These are phyloP conservation scores for Leptographium lundbergii DNA, from an alignment of 2,329 filamentous ascomycete genomes.

Conservation along the genomic window DNA sequence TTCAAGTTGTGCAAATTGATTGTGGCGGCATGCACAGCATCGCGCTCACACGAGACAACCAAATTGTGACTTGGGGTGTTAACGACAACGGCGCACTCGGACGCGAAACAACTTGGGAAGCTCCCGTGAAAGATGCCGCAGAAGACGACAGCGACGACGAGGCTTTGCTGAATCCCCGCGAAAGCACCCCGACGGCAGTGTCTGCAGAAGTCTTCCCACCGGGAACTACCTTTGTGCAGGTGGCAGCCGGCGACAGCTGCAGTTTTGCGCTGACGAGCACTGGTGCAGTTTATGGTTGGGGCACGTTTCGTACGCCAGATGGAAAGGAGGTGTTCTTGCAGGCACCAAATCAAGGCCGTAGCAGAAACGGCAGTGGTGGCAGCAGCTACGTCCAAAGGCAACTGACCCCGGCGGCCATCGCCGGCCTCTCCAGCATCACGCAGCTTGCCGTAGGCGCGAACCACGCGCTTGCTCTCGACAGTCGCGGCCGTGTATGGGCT, in stretches of 20 bases:
- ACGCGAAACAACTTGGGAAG: slow-evolving; percentile 44
- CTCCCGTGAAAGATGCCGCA: not conserved
- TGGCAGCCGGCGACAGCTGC: slow-evolving; percentile 56
- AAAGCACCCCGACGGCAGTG: slow-evolving; percentile 43
- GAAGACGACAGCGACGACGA: slow-evolving; percentile 19
- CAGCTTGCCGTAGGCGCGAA: slow-evolving; percentile 42
- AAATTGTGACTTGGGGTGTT: slow-evolving; percentile 57
- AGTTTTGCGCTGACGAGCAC: slow-evolving; percentile 59
- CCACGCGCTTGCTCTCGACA: slow-evolving; percentile 40
- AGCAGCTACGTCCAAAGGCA: not conserved
- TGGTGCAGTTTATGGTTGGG: slow-evolving; percentile 67
- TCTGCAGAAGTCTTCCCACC: slow-evolving; percentile 33
- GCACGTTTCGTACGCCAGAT: slow-evolving; percentile 40
- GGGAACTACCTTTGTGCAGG: slow-evolving; percentile 28
- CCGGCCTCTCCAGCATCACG: slow-evolving; percentile 34
- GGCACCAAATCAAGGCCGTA: not conserved
- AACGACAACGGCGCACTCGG: slow-evolving; percentile 57
- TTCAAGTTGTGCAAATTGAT: slow-evolving; percentile 41
- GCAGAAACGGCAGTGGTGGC: not conserved
- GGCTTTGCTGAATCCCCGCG: slow-evolving; percentile 38
- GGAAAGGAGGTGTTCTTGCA: not conserved
- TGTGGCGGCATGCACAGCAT: slow-evolving; percentile 57
- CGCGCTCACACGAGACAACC: slow-evolving; percentile 52
- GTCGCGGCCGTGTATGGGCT: slow-evolving; percentile 34
- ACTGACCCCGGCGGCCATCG: slow-evolving; percentile 30